Conservation (phyloP, 257 asterid species). For the Mentha longifolia region DNA sequence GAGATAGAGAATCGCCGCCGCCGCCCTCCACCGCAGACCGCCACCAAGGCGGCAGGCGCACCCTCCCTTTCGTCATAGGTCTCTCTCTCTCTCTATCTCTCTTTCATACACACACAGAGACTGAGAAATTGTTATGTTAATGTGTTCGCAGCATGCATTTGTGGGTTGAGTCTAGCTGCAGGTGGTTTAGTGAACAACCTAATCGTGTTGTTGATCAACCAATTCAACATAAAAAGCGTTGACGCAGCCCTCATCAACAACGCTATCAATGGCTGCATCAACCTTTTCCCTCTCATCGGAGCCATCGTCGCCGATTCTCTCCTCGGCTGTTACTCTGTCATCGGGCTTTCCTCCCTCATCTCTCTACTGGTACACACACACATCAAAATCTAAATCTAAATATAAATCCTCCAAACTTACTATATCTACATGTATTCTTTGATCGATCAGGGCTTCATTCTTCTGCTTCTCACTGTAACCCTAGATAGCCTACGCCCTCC, state of each 20-base stretch:
- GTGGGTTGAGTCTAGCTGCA: conserved; percentile 40
- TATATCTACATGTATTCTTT: no score
- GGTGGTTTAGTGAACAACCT: conserved; percentile 52
- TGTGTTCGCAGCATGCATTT: conserved; percentile 42
- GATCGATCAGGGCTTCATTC: conserved; percentile 49
- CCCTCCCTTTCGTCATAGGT: conserved; percentile 59
- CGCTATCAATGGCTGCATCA: conserved; percentile 39
- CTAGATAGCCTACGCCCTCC: conserved; percentile 44
- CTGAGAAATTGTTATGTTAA: background rate
- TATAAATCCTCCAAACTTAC: no score
- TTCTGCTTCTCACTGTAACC: conserved; percentile 46
- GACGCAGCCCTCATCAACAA: conserved; percentile 48
- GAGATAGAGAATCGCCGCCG: conserved; percentile 31
- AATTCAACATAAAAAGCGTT: conserved; percentile 45
- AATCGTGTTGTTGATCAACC: conserved; percentile 47
- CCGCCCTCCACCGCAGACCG: background rate
- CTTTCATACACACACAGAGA: background rate
- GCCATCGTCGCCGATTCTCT: conserved; percentile 60
- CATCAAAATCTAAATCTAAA: no score
- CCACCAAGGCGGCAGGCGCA: conserved; percentile 48
- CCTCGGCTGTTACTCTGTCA: conserved; percentile 52
- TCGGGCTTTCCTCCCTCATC: conserved; percentile 54
- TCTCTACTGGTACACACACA: conserved; percentile 57
- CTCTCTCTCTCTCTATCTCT: background rate
- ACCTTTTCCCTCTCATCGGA: conserved; percentile 46